Base-by-base conservation (phyloP, 306 rosid genomes). In the Crataegus laevigata region DNA sequence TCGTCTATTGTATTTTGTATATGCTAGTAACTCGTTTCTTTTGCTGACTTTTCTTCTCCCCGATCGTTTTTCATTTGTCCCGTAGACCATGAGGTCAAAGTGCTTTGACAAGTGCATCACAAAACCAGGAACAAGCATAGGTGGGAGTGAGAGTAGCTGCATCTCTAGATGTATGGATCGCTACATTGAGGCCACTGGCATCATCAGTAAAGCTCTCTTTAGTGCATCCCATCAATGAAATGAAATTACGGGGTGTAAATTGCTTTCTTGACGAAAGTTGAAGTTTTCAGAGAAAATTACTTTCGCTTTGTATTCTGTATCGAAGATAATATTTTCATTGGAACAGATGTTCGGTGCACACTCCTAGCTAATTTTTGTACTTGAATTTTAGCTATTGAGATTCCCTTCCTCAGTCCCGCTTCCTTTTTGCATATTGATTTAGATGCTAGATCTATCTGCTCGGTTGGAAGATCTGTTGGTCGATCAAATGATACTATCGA, bases 171-270 rank as follows among this genome's bases (percentile, higher is more conserved):
- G 99, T 34, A 84, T 96, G 72, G 99, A 96, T 71, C 97, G 99
- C 86, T 96, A 90, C 71, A 85, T 96, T 25, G 99, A 96, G 86
- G 99, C 99, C 60, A 96, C 99, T 6, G 91, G 97, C 74, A 88
- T 96, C 60, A 78, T 96, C 76, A 90, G 93, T 85, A 89, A 81
- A 80, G 79, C 99, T 8, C 82, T 96, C 40, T 86, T 92, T 76
- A 84, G 89, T 25, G 85, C 85, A 69, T 38, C 78, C 28, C 90
- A 75, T 51, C 89, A 79, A 18, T 92, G 78, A 85, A 79, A 18
- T 92, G 78, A 85, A 76, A 30, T 40, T 68, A 63, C 19, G 7
- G 55, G 29, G 66, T 4, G 21, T 8, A 25, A 52, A 38, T 26
- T 43, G 55, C 68, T 71, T 61, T 76, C 34, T 51, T 63, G 21